Evolutionary conservation across 2,329 filamentous ascomycete species (phyloP), one percentile per base, ranked within the genome.

Genomic region (Cordyceps pruinosa): DNA sequence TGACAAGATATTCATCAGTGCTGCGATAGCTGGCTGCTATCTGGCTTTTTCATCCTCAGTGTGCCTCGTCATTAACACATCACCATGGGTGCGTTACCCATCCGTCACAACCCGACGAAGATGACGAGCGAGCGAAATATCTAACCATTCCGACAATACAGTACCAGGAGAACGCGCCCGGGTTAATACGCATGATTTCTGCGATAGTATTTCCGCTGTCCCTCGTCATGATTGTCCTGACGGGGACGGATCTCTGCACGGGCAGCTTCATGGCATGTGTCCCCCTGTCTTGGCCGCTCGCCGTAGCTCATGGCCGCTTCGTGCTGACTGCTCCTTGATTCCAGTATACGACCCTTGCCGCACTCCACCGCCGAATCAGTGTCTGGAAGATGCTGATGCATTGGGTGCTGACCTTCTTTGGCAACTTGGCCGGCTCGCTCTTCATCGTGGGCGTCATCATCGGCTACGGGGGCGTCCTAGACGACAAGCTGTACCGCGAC

Each of bases 1-100:
- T 4, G 75, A 80, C 63, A 82, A 81, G 61, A 70, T 81, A 41
- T 80, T 82, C 61, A 62, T 79, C 46, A 79, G 75, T 59, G 68
- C 75, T 4, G 72, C 81, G 41, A 75, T 78, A 46, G 78, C 78
- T 5, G 80, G 80, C 0, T 74, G 74, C 56, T 66, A 83, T 6
- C 68, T 83, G 1, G 72, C 75, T 2, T 81, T 83, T 60, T 79
- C 75, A 5, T 77, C 74, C 42, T 78, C 75, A 0, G 73, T 76
- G 2, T 65, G 69, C 0, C 66, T 81, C n/a, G 75, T 72, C 50
- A 75, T 75, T 26, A 75, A 71, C 59, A 66, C 75, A 4, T 67
- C 75, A 0, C 72, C 76, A 1, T 79, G 76, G 77, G 57, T 58
- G n/a, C n/a, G 49, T 37, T n/a, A n/a, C n/a, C n/a, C n/a, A n/a